phyloP scores from a whole-genome alignment of 768 basidiomycete genomes.

The Agaricus subrufescens region DNA sequence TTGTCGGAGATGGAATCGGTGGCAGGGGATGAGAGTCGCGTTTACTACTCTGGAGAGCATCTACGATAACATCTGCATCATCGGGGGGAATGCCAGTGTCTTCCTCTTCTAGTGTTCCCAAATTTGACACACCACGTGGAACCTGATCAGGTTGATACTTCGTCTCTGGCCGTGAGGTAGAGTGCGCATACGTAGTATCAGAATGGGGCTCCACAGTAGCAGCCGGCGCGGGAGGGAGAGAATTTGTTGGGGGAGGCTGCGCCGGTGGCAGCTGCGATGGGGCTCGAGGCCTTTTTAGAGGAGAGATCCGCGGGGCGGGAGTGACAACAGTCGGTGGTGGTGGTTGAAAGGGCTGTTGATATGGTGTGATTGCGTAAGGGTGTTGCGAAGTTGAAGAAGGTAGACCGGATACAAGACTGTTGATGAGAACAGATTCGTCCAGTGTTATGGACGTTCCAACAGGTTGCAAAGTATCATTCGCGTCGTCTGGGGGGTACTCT shows the following conservation, averaged over 20 bases:
- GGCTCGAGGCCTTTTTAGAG: constrained; percentile 39
- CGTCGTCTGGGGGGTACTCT: constrained; percentile 18
- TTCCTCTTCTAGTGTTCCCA: constrained; percentile 60
- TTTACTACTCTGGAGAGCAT: constrained; percentile 37
- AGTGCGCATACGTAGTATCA: constrained; percentile 19
- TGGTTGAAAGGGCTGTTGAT: constrained; percentile 30
- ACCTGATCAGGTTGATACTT: constrained; percentile 3
- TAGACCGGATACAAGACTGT: constrained; percentile 25
- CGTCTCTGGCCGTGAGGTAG: constrained; percentile 29
- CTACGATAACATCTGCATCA: constrained; percentile 26
- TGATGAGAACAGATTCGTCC: constrained; percentile 29
- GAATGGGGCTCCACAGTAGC: constrained; percentile 23
- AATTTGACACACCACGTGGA: constrained; percentile 9
- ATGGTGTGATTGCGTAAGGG: constrained; percentile 51
- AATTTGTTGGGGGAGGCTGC: constrained; percentile 57
- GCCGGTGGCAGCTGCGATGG: constrained; percentile 60
- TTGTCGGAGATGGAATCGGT: constrained; percentile 48
- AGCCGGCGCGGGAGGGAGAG: constrained; percentile 55
- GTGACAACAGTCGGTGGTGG: constrained; percentile 12
- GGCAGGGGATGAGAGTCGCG: constrained; percentile 64
- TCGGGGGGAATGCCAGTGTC: constrained; percentile 25
- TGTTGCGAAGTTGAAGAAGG: constrained; percentile 30
- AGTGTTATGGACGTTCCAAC: constrained; percentile 39
- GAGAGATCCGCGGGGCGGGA: constrained; percentile 28
- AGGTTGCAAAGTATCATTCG: constrained; percentile 22